These are phyloP conservation scores for Penicillium sp. DNA, from an alignment of 2,329 filamentous ascomycete genomes.

Conservation along the genomic window DNA sequence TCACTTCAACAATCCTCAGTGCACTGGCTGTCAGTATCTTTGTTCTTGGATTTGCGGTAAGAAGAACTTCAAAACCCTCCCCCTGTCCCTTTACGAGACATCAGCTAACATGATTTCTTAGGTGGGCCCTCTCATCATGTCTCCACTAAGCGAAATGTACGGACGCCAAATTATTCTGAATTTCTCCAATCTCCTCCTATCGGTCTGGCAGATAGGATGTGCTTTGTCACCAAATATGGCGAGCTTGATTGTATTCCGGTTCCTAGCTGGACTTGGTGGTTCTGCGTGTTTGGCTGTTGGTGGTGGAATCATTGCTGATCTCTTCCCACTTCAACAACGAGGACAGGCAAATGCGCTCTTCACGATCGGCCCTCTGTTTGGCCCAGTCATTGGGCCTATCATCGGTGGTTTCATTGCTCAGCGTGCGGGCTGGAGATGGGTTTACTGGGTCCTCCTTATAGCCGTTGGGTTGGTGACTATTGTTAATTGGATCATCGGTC, in stretches of 20 bases:
- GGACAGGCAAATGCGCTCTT: conserved; percentile 51
- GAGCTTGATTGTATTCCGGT: conserved; percentile 15
- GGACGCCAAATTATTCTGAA: conserved; percentile 63
- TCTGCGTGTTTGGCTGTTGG: conserved; percentile 49
- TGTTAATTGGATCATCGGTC: neutral
- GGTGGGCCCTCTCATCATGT: conserved; percentile 63
- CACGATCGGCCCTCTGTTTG: conserved; percentile 50
- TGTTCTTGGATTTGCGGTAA: too few relatives aligned
- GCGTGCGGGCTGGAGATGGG: conserved; percentile 51
- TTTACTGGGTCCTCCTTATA: conserved; percentile 63
- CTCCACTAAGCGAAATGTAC: conserved; percentile 64
- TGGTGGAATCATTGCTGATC: conserved; percentile 33
- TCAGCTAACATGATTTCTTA: neutral
- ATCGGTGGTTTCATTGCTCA: conserved; percentile 36
- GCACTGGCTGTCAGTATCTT: too few relatives aligned
- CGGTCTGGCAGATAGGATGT: conserved; percentile 61
- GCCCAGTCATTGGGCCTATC: conserved; percentile 51
- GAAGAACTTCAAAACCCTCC: too few relatives aligned
- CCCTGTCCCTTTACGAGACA: too few relatives aligned
- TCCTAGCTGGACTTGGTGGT: neutral
- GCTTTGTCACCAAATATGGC: conserved; percentile 53
- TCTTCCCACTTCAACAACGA: conserved; percentile 40
- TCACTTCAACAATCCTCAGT: too few relatives aligned
- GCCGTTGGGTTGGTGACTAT: conserved; percentile 28
- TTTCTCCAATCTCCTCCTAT: conserved; percentile 57